Evolutionary conservation across 306 rosid species (phyloP), one percentile per base, ranked within the genome.

Genomic region (Sindora glabra): DNA sequence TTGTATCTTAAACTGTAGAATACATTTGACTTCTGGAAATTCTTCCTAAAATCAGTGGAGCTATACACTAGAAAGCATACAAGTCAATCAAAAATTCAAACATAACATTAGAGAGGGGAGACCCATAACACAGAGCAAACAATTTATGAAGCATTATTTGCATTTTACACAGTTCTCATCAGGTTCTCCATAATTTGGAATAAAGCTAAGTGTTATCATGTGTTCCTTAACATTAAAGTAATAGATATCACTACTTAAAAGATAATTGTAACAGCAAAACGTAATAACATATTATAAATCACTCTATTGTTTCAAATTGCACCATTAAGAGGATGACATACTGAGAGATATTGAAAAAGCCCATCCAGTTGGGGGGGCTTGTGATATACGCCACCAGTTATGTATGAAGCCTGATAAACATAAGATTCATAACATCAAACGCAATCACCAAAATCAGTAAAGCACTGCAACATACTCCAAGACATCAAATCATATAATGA

Each of bases 341-440:
- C 96, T 52, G 88, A 81, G 62, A 92, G 87, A 81, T 86, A 92
- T 54, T 92, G 98, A 80, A 86, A 89, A 63, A 92, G 76, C 48
- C 95, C 96, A 11, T 88, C 92, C 67, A 74, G 57, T 29, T 83
- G 96, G 53, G 84, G 95, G 64, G 99, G 96, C 79, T 72, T 86
- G 79, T 86, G 75, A 83, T 92, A 92, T 62, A 92, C 91, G 54
- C 96, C 99, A 60, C 89, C 94, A 14, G 96, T 89, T 53, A 92
- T 92, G 70, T 82, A 89, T 56, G 96, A 89, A 63, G 99, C 96
- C 95, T 89, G 77, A n/a, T n/a, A n/a, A n/a, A n/a, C n/a, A n/a
- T n/a, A n/a, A 52, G 40, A 74, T 61, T 37, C 56, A 49, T 53
- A 59, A 46, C 67, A 74, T 59, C 46, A 65, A 47, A 68, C 64